Percentiles rank a stretch among this genome's conserved stretches.
These are phyloP conservation scores for Ogataea naganishii DNA, from an alignment of 805 yeast species.

Conservation along the genomic window DNA sequence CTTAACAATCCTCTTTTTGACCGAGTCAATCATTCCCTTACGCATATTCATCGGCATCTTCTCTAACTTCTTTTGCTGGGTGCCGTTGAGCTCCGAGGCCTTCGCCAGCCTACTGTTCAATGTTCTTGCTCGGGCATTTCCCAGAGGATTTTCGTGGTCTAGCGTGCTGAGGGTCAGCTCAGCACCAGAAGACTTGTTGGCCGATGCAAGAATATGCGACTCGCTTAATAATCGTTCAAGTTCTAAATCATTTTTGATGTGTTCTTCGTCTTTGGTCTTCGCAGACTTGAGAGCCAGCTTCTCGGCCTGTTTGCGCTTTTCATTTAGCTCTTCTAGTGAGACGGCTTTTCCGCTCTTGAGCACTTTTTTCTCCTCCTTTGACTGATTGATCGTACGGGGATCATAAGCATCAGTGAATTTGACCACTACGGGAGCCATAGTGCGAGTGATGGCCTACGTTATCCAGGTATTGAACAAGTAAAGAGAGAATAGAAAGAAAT, in stretches of 20 bases:
- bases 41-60: slow-evolving; percentile 86
- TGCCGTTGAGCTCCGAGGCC: slow-evolving; percentile 38
- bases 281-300: slow-evolving; percentile 16
- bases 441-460: neutral
- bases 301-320: slow-evolving; percentile 26
- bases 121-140: slow-evolving; percentile 60
- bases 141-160: slow-evolving; percentile 54
- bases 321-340: slow-evolving; percentile 30
- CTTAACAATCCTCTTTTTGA: slow-evolving; percentile 40
- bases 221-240: slow-evolving; percentile 62
- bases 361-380: slow-evolving; percentile 42
- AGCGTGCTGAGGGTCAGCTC: slow-evolving; percentile 56
- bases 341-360: slow-evolving; percentile 57
- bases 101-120: slow-evolving; percentile 47
- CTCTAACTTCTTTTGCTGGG: slow-evolving; percentile 38
- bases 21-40: slow-evolving; percentile 67
- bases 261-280: slow-evolving; percentile 34
- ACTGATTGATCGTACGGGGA: slow-evolving; percentile 18
- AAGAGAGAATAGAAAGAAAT: neutral
- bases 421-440: slow-evolving; percentile 37
- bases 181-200: slow-evolving; percentile 48
- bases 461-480: neutral
- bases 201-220: slow-evolving; percentile 52
- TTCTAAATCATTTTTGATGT: slow-evolving; percentile 62
- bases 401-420: slow-evolving; percentile 30